Conservation (phyloP, 495 filamentous ascomycete species). For the Hyaloscypha finlandica region DNA sequence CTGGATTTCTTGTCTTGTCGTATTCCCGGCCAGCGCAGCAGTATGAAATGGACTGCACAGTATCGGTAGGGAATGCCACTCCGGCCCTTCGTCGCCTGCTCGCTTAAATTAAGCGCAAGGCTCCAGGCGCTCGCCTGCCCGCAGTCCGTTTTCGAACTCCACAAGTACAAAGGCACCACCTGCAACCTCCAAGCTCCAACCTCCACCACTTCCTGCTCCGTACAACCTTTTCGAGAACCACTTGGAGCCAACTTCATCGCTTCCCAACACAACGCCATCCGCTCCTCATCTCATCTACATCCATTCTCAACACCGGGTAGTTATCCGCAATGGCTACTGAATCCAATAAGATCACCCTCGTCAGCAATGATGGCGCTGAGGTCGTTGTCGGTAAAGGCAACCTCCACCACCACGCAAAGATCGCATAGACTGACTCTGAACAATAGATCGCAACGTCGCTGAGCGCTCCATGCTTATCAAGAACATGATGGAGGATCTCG, state of each 20-base stretch:
- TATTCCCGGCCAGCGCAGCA: neutral
- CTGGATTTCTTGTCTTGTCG: neutral
- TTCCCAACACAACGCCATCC: neutral
- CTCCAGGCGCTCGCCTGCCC: neutral
- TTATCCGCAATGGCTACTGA: constrained; percentile 23
- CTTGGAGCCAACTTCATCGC: neutral
- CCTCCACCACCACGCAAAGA: constrained; percentile 14
- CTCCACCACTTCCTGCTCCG: neutral
- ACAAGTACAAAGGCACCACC: neutral
- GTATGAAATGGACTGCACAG: no score
- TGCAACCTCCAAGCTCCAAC: neutral
- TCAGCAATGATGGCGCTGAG: constrained; percentile 57
- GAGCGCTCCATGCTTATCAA: constrained; percentile 95
- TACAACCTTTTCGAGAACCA: neutral
- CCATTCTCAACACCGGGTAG: constrained; percentile 1
- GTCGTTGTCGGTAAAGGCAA: constrained; percentile 57
- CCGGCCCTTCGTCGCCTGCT: neutral
- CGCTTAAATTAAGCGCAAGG: neutral
- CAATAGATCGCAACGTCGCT: constrained; percentile 75
- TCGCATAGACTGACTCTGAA: constrained; percentile 4
- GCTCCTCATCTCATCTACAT: neutral
- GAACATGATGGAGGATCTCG: constrained; percentile 95
- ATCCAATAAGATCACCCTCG: constrained; percentile 47
- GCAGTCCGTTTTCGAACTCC: neutral
- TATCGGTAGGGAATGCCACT: neutral